Conservation (phyloP, 805 yeast genomes). For the Scheffersomyces amazonensis region DNA sequence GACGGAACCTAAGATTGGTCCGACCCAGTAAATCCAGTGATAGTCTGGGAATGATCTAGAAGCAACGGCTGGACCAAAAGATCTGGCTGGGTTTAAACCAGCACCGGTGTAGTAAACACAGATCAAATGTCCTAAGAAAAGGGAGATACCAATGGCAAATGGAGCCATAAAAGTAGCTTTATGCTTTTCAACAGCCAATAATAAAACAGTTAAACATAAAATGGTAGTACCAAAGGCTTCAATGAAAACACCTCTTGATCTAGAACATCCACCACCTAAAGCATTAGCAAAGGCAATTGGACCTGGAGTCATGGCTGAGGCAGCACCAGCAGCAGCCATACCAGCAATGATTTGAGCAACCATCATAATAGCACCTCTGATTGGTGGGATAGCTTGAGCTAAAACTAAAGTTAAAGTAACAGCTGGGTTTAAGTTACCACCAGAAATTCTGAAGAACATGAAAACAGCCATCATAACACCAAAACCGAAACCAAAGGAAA, state of each 20-base stretch:
- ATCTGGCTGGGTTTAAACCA: slow-evolving; percentile 88
- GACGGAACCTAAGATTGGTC: slow-evolving; percentile 72
- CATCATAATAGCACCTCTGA: slow-evolving; percentile 65
- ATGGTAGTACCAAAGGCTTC: slow-evolving; percentile 79
- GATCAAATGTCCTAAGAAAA: slow-evolving; percentile 78
- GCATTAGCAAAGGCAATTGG: slow-evolving; percentile 65
- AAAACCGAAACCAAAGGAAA: slow-evolving; percentile 83
- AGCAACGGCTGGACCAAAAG: slow-evolving; percentile 81
- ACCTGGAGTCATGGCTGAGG: slow-evolving; percentile 83
- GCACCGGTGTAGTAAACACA: slow-evolving; percentile 86
- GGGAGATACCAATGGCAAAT: slow-evolving; percentile 75
- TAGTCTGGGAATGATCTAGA: slow-evolving; percentile 70
- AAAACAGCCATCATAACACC: slow-evolving; percentile 75
- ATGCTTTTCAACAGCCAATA: slow-evolving; percentile 82
- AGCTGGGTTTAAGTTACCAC: slow-evolving; percentile 90
- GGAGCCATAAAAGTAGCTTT: slow-evolving; percentile 78
- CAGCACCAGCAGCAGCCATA: slow-evolving; percentile 91
- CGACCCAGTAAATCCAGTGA: slow-evolving; percentile 93
- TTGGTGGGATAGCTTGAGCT: slow-evolving; percentile 69
- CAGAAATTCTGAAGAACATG: slow-evolving; percentile 71
- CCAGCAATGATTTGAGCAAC: slow-evolving; percentile 76
- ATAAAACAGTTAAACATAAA: slow-evolving; percentile 71
- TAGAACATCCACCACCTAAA: slow-evolving; percentile 70
- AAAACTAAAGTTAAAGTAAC: slow-evolving; percentile 73
- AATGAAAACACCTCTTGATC: slow-evolving; percentile 71